These are phyloP conservation scores for Lactarius indigo DNA, from an alignment of 768 basidiomycete genomes.

Conservation along the genomic window DNA sequence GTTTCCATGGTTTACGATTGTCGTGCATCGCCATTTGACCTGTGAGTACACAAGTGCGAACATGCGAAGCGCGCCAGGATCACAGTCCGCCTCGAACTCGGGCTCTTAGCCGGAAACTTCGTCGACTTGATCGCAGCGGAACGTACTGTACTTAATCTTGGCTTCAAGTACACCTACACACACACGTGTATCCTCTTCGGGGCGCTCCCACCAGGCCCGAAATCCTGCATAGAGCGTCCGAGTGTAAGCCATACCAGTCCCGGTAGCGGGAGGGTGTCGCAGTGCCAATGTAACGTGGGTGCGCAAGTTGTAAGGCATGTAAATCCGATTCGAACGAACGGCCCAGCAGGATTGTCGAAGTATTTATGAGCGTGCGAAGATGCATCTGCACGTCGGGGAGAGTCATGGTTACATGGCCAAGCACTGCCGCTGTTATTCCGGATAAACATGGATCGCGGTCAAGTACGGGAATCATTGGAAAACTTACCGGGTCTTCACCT, in stretches of 20 bases:
- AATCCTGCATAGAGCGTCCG: constrained; percentile 89
- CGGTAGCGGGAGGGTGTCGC: constrained; percentile 89
- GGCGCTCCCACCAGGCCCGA: too few species aligned
- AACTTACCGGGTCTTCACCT: background rate
- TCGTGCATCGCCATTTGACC: too few species aligned
- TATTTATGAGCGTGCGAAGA: constrained; percentile 56
- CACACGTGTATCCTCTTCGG: too few species aligned
- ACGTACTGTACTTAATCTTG: constrained; percentile 59
- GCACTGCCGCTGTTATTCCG: too few species aligned
- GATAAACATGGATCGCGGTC: constrained; percentile 77
- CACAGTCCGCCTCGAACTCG: too few species aligned
- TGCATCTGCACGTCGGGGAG: constrained; percentile 75
- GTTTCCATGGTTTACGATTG: too few species aligned
- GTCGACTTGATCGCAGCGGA: background rate
- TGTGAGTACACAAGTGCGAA: background rate
- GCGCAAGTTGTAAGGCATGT: constrained; percentile 78
- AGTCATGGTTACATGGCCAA: constrained; percentile 67
- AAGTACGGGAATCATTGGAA: background rate
- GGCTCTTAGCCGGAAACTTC: background rate
- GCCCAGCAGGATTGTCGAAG: constrained; percentile 79
- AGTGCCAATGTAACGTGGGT: constrained; percentile 88
- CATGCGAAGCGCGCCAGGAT: too few species aligned
- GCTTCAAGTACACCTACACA: constrained; percentile 67
- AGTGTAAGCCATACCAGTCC: constrained; percentile 94
- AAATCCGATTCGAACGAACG: constrained; percentile 96